phyloP scores from a whole-genome alignment of 176 grass and related monocot genomes.

The Hordeum vulgare region DNA sequence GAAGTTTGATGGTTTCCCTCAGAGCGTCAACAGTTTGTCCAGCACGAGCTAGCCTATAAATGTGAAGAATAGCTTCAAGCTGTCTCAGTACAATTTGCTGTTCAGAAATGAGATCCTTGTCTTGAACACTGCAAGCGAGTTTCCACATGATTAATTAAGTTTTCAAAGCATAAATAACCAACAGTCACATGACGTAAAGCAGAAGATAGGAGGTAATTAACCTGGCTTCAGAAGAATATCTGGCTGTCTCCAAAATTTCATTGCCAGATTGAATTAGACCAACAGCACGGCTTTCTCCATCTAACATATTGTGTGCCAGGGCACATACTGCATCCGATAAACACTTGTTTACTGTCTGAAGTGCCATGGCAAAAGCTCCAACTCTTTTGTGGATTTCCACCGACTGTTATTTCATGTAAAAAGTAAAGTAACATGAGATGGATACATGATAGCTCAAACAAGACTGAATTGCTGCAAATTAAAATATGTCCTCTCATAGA shows the following conservation, averaged over 20 bases:
- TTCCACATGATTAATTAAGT: conserved; percentile 10
- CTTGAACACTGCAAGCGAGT: conserved; percentile 53
- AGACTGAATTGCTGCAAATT: background rate
- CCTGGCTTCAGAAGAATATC: conserved; percentile 83
- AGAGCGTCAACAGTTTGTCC: conserved; percentile 78
- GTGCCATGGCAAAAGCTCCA: conserved; percentile 81
- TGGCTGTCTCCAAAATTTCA: conserved; percentile 77
- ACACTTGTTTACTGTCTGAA: conserved; percentile 96
- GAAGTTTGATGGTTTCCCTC: conserved; percentile 71
- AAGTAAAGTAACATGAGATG: conserved; percentile 18
- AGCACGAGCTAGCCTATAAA: conserved; percentile 63
- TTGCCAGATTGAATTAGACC: conserved; percentile 78
- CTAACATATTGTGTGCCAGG: conserved; percentile 56
- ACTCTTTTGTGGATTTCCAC: conserved; percentile 93
- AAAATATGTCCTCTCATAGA: background rate
- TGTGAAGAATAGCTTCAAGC: conserved; percentile 74
- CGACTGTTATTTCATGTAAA: conserved; percentile 44
- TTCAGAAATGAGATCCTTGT: conserved; percentile 76
- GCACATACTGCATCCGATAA: conserved; percentile 90
- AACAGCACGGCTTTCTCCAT: conserved; percentile 74
- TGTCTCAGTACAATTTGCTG: conserved; percentile 79
- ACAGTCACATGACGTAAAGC: background rate
- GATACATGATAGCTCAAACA: background rate
- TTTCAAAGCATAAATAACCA: conserved; percentile 17
- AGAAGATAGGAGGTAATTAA: conserved; percentile 35